Conservation (phyloP, 2,329 filamentous ascomycete species). For the Penicillium verrucosum region DNA sequence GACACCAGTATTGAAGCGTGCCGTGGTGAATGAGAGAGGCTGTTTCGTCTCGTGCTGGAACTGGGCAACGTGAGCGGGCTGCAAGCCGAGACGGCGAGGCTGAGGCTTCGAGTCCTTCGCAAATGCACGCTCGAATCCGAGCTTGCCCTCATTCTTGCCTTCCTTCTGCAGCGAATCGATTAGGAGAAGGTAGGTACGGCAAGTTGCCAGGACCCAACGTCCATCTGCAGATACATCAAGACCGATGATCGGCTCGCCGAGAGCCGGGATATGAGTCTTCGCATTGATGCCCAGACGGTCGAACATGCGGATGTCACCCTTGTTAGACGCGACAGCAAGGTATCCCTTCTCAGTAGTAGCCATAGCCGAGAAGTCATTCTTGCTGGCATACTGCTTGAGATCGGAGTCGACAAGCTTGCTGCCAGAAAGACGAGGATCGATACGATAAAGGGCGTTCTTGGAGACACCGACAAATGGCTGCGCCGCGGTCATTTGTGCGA, state of each 20-base stretch:
- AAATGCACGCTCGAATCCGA: slow-evolving; percentile 95
- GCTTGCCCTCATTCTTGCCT: slow-evolving; percentile 94
- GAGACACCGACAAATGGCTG: slow-evolving; percentile 94
- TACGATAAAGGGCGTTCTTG: slow-evolving; percentile 84
- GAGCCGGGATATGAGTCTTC: slow-evolving; percentile 92
- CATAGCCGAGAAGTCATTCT: slow-evolving; percentile 94
- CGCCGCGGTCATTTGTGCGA: slow-evolving; percentile 92
- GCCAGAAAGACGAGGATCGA: slow-evolving; percentile 85
- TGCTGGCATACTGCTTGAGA: slow-evolving; percentile 92
- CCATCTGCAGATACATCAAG: slow-evolving; percentile 94
- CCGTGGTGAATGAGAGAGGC: slow-evolving; percentile 81
- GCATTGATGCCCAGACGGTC: slow-evolving; percentile 95
- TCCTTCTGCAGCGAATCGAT: slow-evolving; percentile 87
- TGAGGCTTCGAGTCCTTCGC: slow-evolving; percentile 91
- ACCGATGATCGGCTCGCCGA: slow-evolving; percentile 91
- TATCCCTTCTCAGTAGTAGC: slow-evolving; percentile 96
- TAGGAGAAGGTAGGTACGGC: slow-evolving; percentile 87
- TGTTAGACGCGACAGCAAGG: slow-evolving; percentile 94
- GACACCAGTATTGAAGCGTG: slow-evolving; percentile 88
- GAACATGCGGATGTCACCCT: slow-evolving; percentile 95
- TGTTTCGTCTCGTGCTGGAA: slow-evolving; percentile 95
- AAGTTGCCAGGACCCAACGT: slow-evolving; percentile 91
- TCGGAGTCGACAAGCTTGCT: slow-evolving; percentile 91
- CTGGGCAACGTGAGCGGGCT: slow-evolving; percentile 89
- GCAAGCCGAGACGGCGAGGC: slow-evolving; percentile 82